phyloP scores from a whole-genome alignment of 495 filamentous ascomycete genomes.

The Venustampulla echinocandica region DNA sequence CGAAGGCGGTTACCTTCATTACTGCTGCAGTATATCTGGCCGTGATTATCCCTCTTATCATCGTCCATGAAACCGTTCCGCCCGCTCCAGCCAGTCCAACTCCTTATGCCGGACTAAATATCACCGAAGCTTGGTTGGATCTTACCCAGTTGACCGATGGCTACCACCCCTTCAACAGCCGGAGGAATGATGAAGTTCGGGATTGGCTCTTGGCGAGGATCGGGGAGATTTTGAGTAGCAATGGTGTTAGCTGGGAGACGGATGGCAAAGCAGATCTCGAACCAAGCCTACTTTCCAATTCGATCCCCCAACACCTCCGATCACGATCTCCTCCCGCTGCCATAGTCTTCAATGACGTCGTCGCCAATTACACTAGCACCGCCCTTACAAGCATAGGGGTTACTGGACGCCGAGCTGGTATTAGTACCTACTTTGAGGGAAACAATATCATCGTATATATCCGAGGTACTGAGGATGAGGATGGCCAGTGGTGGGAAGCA shows the following conservation, averaged over 20 bases:
- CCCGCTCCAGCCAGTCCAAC: conserved; percentile 49
- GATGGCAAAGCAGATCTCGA: background rate
- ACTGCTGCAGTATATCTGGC: conserved; percentile 61
- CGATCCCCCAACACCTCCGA: conserved; percentile 6
- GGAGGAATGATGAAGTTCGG: conserved; percentile 69
- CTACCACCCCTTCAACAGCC: conserved; percentile 85
- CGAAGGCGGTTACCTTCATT: conserved; percentile 65
- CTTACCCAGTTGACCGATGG: conserved; percentile 62
- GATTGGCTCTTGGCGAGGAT: conserved; percentile 68
- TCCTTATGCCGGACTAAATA: conserved; percentile 55
- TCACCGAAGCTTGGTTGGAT: conserved; percentile 82
- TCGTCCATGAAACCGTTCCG: conserved; percentile 69
- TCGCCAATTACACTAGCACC: conserved; percentile 65
- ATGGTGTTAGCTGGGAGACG: conserved; percentile 30
- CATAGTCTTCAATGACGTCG: conserved; percentile 63
- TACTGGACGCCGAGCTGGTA: conserved; percentile 23
- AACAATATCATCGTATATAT: conserved; percentile 92
- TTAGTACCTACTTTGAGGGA: conserved; percentile 77
- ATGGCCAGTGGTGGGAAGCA: conserved; percentile 54
- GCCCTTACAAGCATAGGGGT: conserved; percentile 16
- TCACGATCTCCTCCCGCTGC: conserved; percentile 7
- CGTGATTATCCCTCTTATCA: conserved; percentile 57
- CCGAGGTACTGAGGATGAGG: conserved; percentile 64
- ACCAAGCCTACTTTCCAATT: background rate
- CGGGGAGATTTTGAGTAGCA: conserved; percentile 53